Percentiles rank a stretch among this genome's conserved stretches.
Evolutionary conservation across 2,329 filamentous ascomycete species (phyloP).

Genomic region (Arthroderma uncinatum): DNA sequence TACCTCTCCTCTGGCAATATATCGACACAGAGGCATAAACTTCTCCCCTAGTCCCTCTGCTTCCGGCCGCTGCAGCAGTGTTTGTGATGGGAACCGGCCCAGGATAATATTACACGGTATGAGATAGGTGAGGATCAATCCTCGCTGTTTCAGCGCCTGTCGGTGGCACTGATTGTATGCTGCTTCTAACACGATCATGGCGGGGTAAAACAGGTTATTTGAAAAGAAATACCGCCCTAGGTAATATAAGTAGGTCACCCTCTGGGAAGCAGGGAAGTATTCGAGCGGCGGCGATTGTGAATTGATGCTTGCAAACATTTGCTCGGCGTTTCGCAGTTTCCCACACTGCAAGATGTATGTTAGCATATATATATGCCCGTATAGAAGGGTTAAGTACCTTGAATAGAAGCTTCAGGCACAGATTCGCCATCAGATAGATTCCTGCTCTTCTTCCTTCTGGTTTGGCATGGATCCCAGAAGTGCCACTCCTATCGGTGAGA

Average conservation of each 20-base stretch:
- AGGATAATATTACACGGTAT: constrained; percentile 73
- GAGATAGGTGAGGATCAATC: constrained; percentile 70
- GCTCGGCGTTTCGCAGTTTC: constrained; percentile 71
- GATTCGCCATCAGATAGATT: constrained; percentile 84
- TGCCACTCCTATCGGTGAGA: constrained; percentile 64
- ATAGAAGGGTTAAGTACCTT: constrained; percentile 41
- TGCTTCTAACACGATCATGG: constrained; percentile 61
- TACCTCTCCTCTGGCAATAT: constrained; percentile 65
- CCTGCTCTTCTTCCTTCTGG: constrained; percentile 78
- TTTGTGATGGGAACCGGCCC: constrained; percentile 63
- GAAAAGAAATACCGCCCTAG: constrained; percentile 82
- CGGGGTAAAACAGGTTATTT: constrained; percentile 70
- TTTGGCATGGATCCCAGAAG: constrained; percentile 46
- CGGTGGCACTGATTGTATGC: constrained; percentile 66
- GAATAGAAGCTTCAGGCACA: constrained; percentile 79
- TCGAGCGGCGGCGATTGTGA: constrained; percentile 69
- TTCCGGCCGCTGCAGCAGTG: constrained; percentile 59
- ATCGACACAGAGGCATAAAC: constrained; percentile 61
- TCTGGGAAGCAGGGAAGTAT: constrained; percentile 72
- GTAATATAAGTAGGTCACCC: constrained; percentile 90
- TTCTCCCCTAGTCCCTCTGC: constrained; percentile 51
- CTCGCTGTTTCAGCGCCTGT: constrained; percentile 54
- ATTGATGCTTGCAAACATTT: constrained; percentile 80
- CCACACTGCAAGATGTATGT: constrained; percentile 45
- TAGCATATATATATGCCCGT: neutral